Base-by-base conservation (phyloP, 148 eudicot species). In the Chenopodium album region DNA sequence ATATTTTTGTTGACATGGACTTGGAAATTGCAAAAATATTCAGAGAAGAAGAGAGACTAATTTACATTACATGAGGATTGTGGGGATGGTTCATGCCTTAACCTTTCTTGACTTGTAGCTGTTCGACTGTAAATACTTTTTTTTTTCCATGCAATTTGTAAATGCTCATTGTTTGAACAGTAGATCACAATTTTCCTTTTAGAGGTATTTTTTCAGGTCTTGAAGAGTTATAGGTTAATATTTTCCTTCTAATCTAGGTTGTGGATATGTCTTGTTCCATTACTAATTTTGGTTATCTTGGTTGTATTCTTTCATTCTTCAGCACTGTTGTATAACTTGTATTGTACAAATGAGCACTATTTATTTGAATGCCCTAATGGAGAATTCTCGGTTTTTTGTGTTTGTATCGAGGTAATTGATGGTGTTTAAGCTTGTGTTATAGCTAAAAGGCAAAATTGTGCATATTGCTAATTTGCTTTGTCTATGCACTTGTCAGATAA, bases 1-100 rank as follows among this genome's bases (percentile, higher is more conserved):
- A 28, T 89, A 37, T 88, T 88, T 80, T 88, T 96, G 89, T 71
- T 77, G 77, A 86, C 84, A 23, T 96, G 99, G 99, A 88, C 98
- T 41, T 90, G 92, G 90, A 90, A 91, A 75, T 83, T 88, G 83
- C 91, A 88, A 83, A 85, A 79, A 72, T 86, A 80, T 71, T 82
- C 92, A n/a, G 75, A 82, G 84, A 88, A 88, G 87, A 96, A 96
- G 88, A 89, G 82, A 75, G 88, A 75, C 44, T 93, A 89, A 90
- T 56, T 65, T 29, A 47, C 31, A 32, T 76, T 6, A 47, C 69
- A 72, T 44, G n/a, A 80, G 71, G 69, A 72, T 80, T 8, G 73
- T 75, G 81, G 78, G 82, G 56, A 74, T 16, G 28, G 14, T 26
- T 50, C 77, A 74, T 12, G 37, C 23, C 47, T 66, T 28, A 8